Percentiles rank a stretch among this genome's conserved stretches.
These are phyloP conservation scores for Cyberlindnera mississippiensis DNA, from an alignment of 805 yeast species.

Conservation along the genomic window DNA sequence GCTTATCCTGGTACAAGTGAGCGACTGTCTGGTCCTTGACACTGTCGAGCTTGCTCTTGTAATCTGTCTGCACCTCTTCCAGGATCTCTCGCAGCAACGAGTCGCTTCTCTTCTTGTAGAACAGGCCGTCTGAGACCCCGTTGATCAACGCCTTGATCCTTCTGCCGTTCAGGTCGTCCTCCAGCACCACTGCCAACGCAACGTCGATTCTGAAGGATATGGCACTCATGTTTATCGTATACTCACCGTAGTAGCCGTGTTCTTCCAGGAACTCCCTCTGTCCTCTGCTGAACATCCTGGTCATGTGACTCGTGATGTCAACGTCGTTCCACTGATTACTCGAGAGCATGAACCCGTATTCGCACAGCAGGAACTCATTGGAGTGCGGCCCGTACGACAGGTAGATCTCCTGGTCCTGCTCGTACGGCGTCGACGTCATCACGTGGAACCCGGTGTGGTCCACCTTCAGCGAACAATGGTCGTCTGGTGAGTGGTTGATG, in stretches of 20 bases:
- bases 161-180: conserved; percentile 22
- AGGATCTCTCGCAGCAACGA: conserved; percentile 33
- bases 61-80: conserved; percentile 26
- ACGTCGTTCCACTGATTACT: conserved; percentile 64
- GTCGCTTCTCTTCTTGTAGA: conserved; percentile 32
- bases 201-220: conserved; percentile 73
- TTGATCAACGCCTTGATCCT: conserved; percentile 21
- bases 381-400: conserved; percentile 87
- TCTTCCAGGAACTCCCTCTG: conserved; percentile 46
- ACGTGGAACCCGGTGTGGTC: conserved; percentile 52
- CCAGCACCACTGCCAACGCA: conserved; percentile 60
- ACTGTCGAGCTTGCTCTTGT: conserved; percentile 18
- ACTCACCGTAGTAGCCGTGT: conserved; percentile 66
- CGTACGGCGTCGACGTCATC: conserved; percentile 30
- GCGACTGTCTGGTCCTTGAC: conserved; percentile 1
- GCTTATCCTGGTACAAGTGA: not conserved
- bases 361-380: conserved; percentile 75
- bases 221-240: conserved; percentile 51
- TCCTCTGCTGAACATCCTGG: conserved; percentile 31
- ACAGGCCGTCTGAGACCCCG: conserved; percentile 47
- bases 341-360: conserved; percentile 74
- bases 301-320: conserved; percentile 51
- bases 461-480: conserved; percentile 49
- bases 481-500: conserved; percentile 60
- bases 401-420: conserved; percentile 51